phyloP scores from a whole-genome alignment of 164 flowering plant genomes.

The Stephania japonica region DNA sequence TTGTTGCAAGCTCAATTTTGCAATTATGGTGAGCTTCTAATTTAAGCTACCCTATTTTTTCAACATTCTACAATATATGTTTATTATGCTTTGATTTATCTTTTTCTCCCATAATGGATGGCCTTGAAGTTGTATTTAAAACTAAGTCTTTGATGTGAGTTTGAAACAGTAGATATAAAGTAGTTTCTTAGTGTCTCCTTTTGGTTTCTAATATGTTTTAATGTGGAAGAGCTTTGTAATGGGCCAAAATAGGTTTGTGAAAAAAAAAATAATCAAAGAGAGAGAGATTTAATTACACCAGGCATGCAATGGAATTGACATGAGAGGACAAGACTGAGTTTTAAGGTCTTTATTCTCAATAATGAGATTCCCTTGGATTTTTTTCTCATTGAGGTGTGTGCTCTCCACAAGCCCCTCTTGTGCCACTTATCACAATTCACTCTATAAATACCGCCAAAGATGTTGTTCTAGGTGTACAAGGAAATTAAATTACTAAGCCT shows the following conservation, averaged over 20 bases:
- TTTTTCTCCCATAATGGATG: neutral
- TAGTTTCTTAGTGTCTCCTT: neutral
- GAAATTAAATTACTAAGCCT: neutral
- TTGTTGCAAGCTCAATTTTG: constrained; percentile 93
- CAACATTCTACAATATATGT: neutral
- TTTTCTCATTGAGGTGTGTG: constrained; percentile 29
- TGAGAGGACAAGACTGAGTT: constrained; percentile 33
- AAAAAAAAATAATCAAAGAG: neutral
- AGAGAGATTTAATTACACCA: neutral
- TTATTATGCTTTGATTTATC: neutral
- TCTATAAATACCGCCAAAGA: constrained; percentile 26
- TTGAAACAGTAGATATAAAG: neutral
- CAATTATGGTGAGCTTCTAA: constrained; percentile 66
- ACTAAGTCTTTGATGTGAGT: neutral
- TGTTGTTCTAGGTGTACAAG: neutral
- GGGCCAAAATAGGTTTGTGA: neutral
- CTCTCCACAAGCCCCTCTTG: constrained; percentile 15
- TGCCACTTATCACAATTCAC: neutral
- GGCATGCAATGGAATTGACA: constrained; percentile 26
- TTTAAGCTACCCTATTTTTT: neutral
- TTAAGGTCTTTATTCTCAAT: constrained; percentile 17
- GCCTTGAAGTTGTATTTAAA: neutral
- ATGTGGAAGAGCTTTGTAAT: neutral
- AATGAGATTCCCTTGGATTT: constrained; percentile 32
- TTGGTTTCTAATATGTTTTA: neutral